phyloP scores from a whole-genome alignment of 768 basidiomycete species.

The Nidularia pulvinata region DNA sequence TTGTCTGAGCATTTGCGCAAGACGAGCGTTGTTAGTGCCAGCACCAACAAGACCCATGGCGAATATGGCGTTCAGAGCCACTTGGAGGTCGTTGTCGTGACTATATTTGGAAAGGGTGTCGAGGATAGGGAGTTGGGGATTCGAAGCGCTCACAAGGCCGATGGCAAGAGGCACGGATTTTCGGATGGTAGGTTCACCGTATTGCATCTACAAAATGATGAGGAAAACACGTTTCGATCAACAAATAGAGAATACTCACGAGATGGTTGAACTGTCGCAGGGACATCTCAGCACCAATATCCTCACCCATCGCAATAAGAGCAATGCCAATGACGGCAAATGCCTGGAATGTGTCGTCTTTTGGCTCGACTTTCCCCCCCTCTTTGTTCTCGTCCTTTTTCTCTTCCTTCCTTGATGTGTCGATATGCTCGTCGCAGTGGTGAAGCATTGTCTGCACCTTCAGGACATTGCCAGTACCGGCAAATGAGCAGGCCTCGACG shows the following conservation, averaged over 20 bases:
- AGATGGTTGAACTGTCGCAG: slow-evolving; percentile 96
- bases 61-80: slow-evolving; percentile 96
- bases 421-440: slow-evolving; percentile 91
- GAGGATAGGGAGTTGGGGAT: slow-evolving; percentile 91
- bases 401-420: slow-evolving; percentile 48
- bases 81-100: slow-evolving; percentile 97
- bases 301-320: slow-evolving; percentile 97
- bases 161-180: slow-evolving; percentile 94
- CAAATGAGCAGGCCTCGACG: slow-evolving; percentile 93
- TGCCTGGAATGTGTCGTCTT: slow-evolving; percentile 86
- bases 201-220: slow-evolving; percentile 84
- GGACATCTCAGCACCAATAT: slow-evolving; percentile 98
- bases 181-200: slow-evolving; percentile 91
- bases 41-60: slow-evolving; percentile 99
- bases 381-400: slow-evolving; percentile 53
- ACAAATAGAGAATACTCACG: slow-evolving; percentile 40
- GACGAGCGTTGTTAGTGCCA: slow-evolving; percentile 97
- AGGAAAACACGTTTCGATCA: neutral
- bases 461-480: slow-evolving; percentile 94
- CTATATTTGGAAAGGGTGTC: slow-evolving; percentile 99
- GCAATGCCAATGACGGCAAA: slow-evolving; percentile 95
- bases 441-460: slow-evolving; percentile 93
- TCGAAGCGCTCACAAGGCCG: slow-evolving; percentile 92
- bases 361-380: slow-evolving; percentile 45
- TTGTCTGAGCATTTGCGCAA: slow-evolving; percentile 97